Percentiles rank a stretch among this genome's conserved stretches.
phyloP scores from a whole-genome alignment of 2,329 filamentous ascomycete genomes.

The Nemania sp. region DNA sequence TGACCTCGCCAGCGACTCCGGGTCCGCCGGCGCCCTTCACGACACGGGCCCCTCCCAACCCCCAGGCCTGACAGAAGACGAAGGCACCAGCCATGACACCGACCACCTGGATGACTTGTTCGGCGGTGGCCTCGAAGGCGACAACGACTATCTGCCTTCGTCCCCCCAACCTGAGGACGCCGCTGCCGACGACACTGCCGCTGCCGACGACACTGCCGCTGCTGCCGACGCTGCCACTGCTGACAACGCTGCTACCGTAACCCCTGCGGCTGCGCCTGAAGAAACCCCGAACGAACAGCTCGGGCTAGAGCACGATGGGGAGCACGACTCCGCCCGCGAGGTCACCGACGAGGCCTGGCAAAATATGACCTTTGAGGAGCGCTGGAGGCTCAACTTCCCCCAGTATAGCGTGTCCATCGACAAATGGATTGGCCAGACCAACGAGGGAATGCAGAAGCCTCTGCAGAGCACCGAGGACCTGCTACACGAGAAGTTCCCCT shows the following conservation, averaged over 20 bases:
- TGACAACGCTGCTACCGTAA: background rate
- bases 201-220: background rate
- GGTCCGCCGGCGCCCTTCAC: slow-evolving; percentile 36
- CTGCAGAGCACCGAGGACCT: slow-evolving; percentile 76
- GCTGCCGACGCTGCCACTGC: background rate
- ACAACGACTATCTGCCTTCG: slow-evolving; percentile 47
- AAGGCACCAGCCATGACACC: slow-evolving; percentile 61
- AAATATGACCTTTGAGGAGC: slow-evolving; percentile 45
- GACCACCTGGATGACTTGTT: slow-evolving; percentile 67
- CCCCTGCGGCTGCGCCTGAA: slow-evolving; percentile 1
- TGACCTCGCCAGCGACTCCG: slow-evolving; percentile 77
- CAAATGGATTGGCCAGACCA: slow-evolving; percentile 42
- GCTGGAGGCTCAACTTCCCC: slow-evolving; percentile 49
- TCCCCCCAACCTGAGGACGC: slow-evolving; percentile 49
- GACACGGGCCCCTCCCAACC: slow-evolving; percentile 48
- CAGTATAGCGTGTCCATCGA: slow-evolving; percentile 49
- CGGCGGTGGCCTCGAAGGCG: slow-evolving; percentile 59
- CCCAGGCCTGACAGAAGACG: slow-evolving; percentile 63
- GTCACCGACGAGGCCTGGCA: slow-evolving; percentile 43
- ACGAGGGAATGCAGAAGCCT: slow-evolving; percentile 68
- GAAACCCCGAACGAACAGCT: slow-evolving; percentile 10
- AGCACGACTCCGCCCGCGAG: slow-evolving; percentile 24
- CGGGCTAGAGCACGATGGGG: slow-evolving; percentile 22
- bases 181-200: background rate
- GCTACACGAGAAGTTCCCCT: slow-evolving; percentile 78